phyloP scores from a whole-genome alignment of 768 basidiomycete species.

The Amanita inopinata region DNA sequence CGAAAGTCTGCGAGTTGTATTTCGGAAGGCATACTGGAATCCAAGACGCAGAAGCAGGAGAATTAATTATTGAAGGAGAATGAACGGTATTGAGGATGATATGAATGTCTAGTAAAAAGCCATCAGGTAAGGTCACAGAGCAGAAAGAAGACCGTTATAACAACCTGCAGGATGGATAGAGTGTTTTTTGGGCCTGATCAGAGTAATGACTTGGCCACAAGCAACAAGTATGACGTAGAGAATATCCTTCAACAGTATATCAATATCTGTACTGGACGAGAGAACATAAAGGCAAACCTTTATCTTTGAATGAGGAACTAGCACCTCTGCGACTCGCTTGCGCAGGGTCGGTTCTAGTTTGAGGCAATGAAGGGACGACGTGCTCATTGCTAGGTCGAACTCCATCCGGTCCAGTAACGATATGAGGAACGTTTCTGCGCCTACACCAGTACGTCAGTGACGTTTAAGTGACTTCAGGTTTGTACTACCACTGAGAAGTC shows the following conservation, averaged over 20 bases:
- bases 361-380: constrained; percentile 73
- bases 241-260: constrained; percentile 51
- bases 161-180: constrained; percentile 89
- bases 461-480: not conserved
- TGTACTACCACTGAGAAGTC: constrained; percentile 53
- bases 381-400: constrained; percentile 72
- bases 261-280: not conserved
- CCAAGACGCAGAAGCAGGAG: constrained; percentile 80
- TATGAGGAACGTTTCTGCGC: constrained; percentile 73
- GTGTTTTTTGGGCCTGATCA: constrained; percentile 86
- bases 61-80: constrained; percentile 68
- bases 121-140: not conserved
- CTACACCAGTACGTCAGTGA: constrained; percentile 25
- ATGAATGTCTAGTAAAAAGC: constrained; percentile 61
- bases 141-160: not conserved
- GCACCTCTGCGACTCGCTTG: constrained; percentile 64
- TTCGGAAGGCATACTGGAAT: constrained; percentile 93
- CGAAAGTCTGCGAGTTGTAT: constrained; percentile 82
- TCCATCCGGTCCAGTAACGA: constrained; percentile 65
- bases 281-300: constrained; percentile 40
- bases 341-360: constrained; percentile 62
- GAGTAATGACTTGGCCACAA: constrained; percentile 67
- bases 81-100: constrained; percentile 87
- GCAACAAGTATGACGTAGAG: constrained; percentile 87
- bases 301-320: constrained; percentile 75